A percentile compares a stretch with the other conserved stretches of the same genome.
Conservation (phyloP, 2,329 filamentous ascomycete species). For the Trichoderma harzianum region DNA sequence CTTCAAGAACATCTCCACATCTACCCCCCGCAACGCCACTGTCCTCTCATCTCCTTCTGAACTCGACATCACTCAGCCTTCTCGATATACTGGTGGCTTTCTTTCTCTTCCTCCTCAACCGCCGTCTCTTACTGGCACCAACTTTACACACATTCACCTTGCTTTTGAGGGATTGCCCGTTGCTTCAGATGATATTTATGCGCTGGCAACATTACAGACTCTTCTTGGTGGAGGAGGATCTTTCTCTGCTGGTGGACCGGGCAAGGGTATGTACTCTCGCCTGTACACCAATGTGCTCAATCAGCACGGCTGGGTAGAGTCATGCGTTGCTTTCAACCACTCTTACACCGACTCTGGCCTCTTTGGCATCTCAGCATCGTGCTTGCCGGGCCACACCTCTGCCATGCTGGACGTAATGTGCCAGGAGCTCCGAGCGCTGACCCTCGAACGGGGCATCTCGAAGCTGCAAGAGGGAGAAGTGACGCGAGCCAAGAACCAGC, state of each 20-base stretch:
- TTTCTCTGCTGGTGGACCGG: constrained; percentile 92
- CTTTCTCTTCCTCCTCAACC: constrained; percentile 79
- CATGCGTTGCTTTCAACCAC: constrained; percentile 94
- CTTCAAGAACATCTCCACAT: constrained; percentile 82
- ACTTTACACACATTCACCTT: constrained; percentile 88
- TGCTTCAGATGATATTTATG: constrained; percentile 88
- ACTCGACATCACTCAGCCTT: constrained; percentile 59
- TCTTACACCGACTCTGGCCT: constrained; percentile 93
- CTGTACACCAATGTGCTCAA: constrained; percentile 98
- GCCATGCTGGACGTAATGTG: constrained; percentile 95
- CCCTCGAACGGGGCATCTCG: constrained; percentile 69
- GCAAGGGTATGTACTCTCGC: constrained; percentile 98
- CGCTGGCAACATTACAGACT: constrained; percentile 90
- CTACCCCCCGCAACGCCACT: constrained; percentile 60
- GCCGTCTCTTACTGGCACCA: constrained; percentile 72
- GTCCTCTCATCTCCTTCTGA: constrained; percentile 45
- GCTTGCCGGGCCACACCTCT: constrained; percentile 71
- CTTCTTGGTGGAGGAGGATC: constrained; percentile 94
- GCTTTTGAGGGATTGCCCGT: constrained; percentile 95
- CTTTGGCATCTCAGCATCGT: constrained; percentile 89
- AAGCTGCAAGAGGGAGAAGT: constrained; percentile 75
- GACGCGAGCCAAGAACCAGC: constrained; percentile 91
- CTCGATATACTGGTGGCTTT: constrained; percentile 92
- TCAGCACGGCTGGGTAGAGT: constrained; percentile 96
- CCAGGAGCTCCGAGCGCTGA: constrained; percentile 76